Base-by-base conservation (phyloP, 768 basidiomycete species). In the Pulveroboletus sp. region DNA sequence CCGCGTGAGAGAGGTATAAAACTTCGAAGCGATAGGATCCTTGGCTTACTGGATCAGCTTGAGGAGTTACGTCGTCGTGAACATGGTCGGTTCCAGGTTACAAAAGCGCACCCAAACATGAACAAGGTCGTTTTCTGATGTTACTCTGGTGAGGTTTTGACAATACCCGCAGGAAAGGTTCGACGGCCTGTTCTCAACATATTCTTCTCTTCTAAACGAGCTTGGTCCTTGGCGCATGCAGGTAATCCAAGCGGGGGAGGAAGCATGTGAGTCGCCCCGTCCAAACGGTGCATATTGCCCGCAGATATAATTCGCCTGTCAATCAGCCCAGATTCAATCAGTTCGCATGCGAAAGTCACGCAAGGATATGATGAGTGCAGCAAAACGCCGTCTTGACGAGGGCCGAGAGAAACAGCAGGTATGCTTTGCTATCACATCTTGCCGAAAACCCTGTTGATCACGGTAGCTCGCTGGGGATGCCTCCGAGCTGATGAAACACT, bases 331-430 rank as follows among this genome's bases (percentile, higher is more conserved):
- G 57, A 35, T 48, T 9, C 73, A 73, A 26, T 51, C 60, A 12
- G 39, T 40, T 15, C 71, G 55, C 15, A 69, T 68, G 52, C 65
- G 62, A 28, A 63, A 58, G 30, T 73, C 70, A 5, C 67, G 74
- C 43, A 62, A 60, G 46, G 58, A 62, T 17, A 53, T 73, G 7
- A 60, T 74, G 52, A 59, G 61, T 43, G 56, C 59, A 36, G 67
- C 69, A 30, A 69, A 69, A 49, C 48, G 50, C 4, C 62, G 57
- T 27, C 64, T 72, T 4, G 69, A 73, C 18, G 68, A 73, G 38
- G 64, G 64, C 27, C 56, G 71, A 40, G 73, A 75, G 51, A 66
- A 62, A 27, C 74, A 74, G 46, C 65, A 67, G 60, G 73, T 70
- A 39, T 42, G 44, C 30, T 18, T 46, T 43, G 7, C 21, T 24